Evolutionary conservation across 2,329 filamentous ascomycete genomes (phyloP), one percentile per base, ranked within the genome.

Genomic region (Sordariomycetes sp.): DNA sequence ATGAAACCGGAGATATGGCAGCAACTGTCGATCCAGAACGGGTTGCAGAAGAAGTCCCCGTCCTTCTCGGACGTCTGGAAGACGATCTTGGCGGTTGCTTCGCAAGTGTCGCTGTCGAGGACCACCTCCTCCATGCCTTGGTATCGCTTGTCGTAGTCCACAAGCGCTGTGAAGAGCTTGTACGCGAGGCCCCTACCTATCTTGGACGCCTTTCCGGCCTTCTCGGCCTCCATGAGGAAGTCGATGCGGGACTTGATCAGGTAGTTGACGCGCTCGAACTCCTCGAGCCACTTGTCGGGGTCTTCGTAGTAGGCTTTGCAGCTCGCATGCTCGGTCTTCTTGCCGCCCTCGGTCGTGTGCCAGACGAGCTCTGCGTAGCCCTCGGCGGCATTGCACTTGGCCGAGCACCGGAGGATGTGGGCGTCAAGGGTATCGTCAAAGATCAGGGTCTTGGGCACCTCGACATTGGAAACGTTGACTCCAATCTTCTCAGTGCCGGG

Each of bases 111-210:
- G 61, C 81, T 82, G 50, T 67, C 64, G 2, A 85, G 71, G 40
- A 84, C 75, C 7, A 85, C 79, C 58, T 82, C 79, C 46, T 83
- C 75, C 71, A 85, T 83, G 25, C 80, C 82, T 57, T 73, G 74
- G 66, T 81, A 86, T 43, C 73, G 73, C 10, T 66, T 68, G 18
- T 75, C 72, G 61, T 84, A 86, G 64, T 83, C 79, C 6, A 85
- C 82, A 0, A 85, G 70, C 50, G 79, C 76, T 12, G 69, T 65
- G 64, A 83, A 82, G 1, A 83, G 79, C 72, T 91, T 92, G 79
- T 94, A 94, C 16, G 87, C 86, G 74, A 91, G 82, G 37, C 87
- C 87, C 28, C 87, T 83, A 55, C 87, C 81, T 61, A 91, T 81
- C 72, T 88, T 87, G 68, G 88, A 87, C 32, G 87, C 86, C 59